These are phyloP conservation scores for Fraxinus sp. DNA, from an alignment of 305 asterid species.

Conservation along the genomic window DNA sequence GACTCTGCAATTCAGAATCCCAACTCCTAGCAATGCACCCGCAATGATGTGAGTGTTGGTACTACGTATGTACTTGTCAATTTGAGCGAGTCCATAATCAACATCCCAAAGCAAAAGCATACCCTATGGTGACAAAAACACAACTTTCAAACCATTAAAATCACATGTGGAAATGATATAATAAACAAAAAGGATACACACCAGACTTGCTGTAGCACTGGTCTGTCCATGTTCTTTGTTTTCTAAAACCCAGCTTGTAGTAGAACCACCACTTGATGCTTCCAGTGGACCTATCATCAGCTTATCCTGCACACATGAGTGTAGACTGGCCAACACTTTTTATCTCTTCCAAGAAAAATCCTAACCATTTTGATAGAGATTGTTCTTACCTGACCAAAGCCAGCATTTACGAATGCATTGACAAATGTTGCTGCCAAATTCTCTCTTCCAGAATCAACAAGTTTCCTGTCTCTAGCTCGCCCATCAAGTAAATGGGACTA, in stretches of 20 bases:
- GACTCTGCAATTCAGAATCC: slow-evolving; percentile 81
- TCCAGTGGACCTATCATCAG: slow-evolving; percentile 84
- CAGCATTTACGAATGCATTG: slow-evolving; percentile 97
- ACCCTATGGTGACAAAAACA: slow-evolving; percentile 50
- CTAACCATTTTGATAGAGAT: slow-evolving; percentile 1
- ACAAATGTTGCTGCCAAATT: slow-evolving; percentile 99
- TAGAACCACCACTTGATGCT: slow-evolving; percentile 70
- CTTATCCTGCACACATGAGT: slow-evolving; percentile 63
- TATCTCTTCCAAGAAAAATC: not conserved
- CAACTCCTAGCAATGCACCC: slow-evolving; percentile 93
- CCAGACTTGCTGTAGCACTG: slow-evolving; percentile 99
- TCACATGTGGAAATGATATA: not conserved
- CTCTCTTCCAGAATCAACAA: slow-evolving; percentile 92
- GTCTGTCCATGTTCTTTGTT: slow-evolving; percentile 92
- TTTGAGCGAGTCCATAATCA: slow-evolving; percentile 92
- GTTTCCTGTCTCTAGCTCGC: slow-evolving; percentile 82
- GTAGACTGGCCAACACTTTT: not conserved
- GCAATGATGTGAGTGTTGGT: slow-evolving; percentile 76
- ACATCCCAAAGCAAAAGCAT: slow-evolving; percentile 98
- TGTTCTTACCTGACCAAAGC: slow-evolving; percentile 79
- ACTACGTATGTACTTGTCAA: slow-evolving; percentile 91
- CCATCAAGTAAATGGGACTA: slow-evolving; percentile 97
- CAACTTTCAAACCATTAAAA: not conserved
- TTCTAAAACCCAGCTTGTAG: slow-evolving; percentile 91
- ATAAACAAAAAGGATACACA: slow-evolving; percentile 27